Evolutionary conservation across 129 eudicot species (phyloP), one percentile per base, ranked within the genome.

Genomic region (Gnaphalium uliginosum): DNA sequence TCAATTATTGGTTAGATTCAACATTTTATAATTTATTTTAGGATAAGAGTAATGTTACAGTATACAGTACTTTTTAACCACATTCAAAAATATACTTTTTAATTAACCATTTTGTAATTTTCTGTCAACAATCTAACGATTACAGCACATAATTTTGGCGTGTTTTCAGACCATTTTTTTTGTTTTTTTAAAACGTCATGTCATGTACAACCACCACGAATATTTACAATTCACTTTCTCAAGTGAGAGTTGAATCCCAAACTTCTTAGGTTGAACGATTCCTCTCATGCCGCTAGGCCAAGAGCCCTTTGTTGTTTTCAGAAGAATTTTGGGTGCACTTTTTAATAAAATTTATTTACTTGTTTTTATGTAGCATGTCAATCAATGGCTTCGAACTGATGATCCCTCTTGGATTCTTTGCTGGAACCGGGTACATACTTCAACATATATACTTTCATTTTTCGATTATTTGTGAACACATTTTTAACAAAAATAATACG

Each of bases 311-410:
- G n/a, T n/a, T n/a, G n/a, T n/a, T n/a, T n/a, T n/a, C n/a, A n/a
- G n/a, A n/a, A 6, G 1, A 35, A 8, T 35, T 35, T 35, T 35
- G 5, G 32, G 32, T 2, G 41, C 9, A 35, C 41, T 35, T 8
- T 4, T 41, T 6, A 48, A 76, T 56, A 67, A 54, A 35, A 4
- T 3, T 30, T 24, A 8, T 67, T 56, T 21, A 11, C n/a, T 69
- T 57, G 0, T 62, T 51, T 54, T 68, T 71, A 6, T 56, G 78
- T 87, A 92, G 97, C 85, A 89, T 92, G 97, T 85, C 74, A 21
- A 89, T 92, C 83, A 92, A 89, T 64, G 87, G 90, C 3, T 89
- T 90, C 83, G 87, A 92, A 80, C 64, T 92, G 81, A 92, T 89
- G 97, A 87, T 92, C 71, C 92, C 96, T 37, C 75, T 89, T 7